phyloP scores from a whole-genome alignment of 2,329 filamentous ascomycete genomes.

The Fusarium multiceps region DNA sequence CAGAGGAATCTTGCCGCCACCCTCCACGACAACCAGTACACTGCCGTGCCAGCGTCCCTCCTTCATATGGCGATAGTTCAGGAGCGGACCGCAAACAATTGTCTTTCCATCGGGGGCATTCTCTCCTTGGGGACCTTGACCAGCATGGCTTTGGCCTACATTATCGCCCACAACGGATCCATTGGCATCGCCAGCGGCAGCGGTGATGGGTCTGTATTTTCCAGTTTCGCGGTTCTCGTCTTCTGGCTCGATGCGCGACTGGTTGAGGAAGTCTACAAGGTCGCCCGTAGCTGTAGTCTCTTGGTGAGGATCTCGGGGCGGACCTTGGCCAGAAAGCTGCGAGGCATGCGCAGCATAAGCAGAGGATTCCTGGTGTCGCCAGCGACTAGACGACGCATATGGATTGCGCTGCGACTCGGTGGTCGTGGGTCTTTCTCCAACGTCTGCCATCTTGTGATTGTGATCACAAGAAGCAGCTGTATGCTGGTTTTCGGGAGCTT shows the following conservation, averaged over 20 bases:
- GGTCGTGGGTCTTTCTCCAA: constrained; percentile 37
- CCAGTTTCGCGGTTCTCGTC: constrained; percentile 48
- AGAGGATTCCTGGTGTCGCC: constrained; percentile 73
- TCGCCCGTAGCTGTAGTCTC: constrained; percentile 59
- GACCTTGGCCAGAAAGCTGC: constrained; percentile 41
- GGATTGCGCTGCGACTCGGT: constrained; percentile 59
- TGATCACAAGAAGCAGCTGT: not conserved
- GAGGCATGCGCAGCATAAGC: constrained; percentile 64
- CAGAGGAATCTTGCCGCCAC: constrained; percentile 70
- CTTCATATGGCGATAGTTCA: constrained; percentile 83
- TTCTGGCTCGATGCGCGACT: constrained; percentile 60
- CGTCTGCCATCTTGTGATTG: constrained; percentile 38
- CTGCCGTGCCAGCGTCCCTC: constrained; percentile 83
- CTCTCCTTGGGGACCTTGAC: constrained; percentile 20
- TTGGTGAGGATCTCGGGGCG: constrained; percentile 48
- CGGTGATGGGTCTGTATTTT: constrained; percentile 62
- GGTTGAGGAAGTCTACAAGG: constrained; percentile 68
- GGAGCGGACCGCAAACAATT: constrained; percentile 76
- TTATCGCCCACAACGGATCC: constrained; percentile 12
- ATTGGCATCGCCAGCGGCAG: constrained; percentile 51
- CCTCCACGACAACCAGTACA: constrained; percentile 82
- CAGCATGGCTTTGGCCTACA: constrained; percentile 48
- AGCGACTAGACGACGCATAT: constrained; percentile 66
- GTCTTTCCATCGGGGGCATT: constrained; percentile 62
- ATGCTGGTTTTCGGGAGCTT: not conserved